A percentile compares a stretch with the other conserved stretches of the same genome.
Evolutionary conservation across 345 rosid species (phyloP).

Genomic region (Nasturtium officinale): DNA sequence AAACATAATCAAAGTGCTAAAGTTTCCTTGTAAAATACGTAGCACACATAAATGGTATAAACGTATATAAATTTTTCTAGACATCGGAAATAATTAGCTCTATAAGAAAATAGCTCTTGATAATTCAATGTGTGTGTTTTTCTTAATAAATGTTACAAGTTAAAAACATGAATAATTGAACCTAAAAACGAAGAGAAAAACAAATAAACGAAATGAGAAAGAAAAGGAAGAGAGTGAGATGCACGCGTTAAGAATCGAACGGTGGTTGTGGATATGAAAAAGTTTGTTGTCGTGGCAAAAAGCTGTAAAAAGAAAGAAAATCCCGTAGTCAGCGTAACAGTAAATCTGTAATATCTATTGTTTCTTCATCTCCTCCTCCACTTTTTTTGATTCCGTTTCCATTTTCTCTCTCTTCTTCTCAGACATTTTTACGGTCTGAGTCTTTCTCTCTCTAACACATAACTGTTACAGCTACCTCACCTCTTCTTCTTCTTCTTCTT

Average conservation of each 20-base stretch:
- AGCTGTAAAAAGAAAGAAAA: slow-evolving; percentile 19
- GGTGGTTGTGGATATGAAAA: background rate
- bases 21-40: background rate
- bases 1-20: background rate
- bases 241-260: slow-evolving; percentile 15
- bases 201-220: background rate
- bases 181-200: background rate
- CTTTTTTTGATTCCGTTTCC: slow-evolving; percentile 16
- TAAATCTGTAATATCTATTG: background rate
- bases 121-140: background rate
- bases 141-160: background rate
- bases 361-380: background rate
- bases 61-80: background rate
- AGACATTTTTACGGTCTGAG: slow-evolving; percentile 12
- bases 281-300: slow-evolving; percentile 37
- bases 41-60: background rate
- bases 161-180: slow-evolving; percentile 25
- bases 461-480: slow-evolving; percentile 27
- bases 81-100: background rate
- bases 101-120: background rate
- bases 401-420: slow-evolving; percentile 25
- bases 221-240: slow-evolving; percentile 3
- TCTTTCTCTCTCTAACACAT: slow-evolving; percentile 28
- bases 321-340: slow-evolving; percentile 39
- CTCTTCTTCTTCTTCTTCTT: slow-evolving; percentile 5